Evolutionary conservation across 2,329 filamentous ascomycete species (phyloP).

Genomic region (Talaromyces verruculosus): DNA sequence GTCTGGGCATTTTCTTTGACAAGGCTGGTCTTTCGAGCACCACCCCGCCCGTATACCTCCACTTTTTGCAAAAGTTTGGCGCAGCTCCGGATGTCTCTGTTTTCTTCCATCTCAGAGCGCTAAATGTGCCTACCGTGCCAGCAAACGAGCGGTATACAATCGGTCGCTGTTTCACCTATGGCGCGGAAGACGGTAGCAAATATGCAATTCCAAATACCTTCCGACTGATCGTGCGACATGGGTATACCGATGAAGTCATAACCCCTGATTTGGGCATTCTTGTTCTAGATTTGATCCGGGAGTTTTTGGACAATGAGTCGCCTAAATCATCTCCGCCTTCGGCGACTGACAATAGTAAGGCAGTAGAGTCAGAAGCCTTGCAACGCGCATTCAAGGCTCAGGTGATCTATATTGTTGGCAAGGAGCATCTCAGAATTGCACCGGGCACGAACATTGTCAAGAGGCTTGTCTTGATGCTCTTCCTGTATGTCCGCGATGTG

Average conservation of each 20-base stretch:
- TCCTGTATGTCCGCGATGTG: constrained; percentile 42
- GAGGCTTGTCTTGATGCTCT: constrained; percentile 32
- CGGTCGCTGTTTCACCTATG: constrained; percentile 24
- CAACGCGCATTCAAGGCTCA: constrained; percentile 48
- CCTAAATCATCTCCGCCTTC: background rate
- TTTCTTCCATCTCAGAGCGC: constrained; percentile 70
- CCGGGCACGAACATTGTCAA: constrained; percentile 31
- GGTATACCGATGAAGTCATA: constrained; percentile 71
- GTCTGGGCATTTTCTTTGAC: constrained; percentile 73
- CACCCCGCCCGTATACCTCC: constrained; percentile 66
- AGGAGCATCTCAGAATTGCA: constrained; percentile 41
- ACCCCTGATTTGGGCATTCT: constrained; percentile 62
- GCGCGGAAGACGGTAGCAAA: constrained; percentile 24
- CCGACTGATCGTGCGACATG: constrained; percentile 67
- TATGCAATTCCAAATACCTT: constrained; percentile 62
- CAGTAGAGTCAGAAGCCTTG: constrained; percentile 33
- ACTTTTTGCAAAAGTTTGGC: constrained; percentile 71
- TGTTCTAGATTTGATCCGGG: constrained; percentile 60
- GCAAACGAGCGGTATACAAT: constrained; percentile 50
- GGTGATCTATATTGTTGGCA: constrained; percentile 52
- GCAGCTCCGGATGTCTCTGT: constrained; percentile 67
- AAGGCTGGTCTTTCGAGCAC: constrained; percentile 62
- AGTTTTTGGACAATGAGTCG: constrained; percentile 46
- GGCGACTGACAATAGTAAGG: constrained; percentile 14
- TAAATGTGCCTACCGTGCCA: constrained; percentile 59